Evolutionary conservation across 495 filamentous ascomycete genomes (phyloP).

Genomic region (Aspergillus funiculosus): DNA sequence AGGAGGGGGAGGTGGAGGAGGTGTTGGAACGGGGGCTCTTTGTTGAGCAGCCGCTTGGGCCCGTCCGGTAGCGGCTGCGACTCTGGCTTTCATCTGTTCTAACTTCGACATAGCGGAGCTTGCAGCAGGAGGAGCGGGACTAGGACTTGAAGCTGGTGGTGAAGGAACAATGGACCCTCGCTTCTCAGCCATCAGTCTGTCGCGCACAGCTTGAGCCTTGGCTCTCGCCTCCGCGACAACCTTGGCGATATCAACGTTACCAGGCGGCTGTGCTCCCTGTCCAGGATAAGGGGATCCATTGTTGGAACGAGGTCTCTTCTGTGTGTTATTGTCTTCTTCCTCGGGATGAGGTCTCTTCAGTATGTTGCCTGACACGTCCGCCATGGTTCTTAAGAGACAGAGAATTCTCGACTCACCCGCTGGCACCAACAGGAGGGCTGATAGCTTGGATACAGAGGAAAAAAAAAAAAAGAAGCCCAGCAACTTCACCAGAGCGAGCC

Average conservation of each 20-base stretch:
- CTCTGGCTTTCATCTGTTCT: conserved; percentile 73
- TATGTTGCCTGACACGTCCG: conserved; percentile 44
- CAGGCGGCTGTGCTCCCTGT: conserved; percentile 30
- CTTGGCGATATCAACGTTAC: conserved; percentile 52
- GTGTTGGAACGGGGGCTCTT: conserved; percentile 32
- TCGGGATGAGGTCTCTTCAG: conserved; percentile 57
- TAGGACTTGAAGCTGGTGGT: conserved; percentile 28
- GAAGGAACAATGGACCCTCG: conserved; percentile 22
- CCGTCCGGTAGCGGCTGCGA: conserved; percentile 67
- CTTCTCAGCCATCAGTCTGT: conserved; percentile 46
- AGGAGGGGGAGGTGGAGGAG: conserved; percentile 22
- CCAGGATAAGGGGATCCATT: conserved; percentile 51
- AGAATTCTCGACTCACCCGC: conserved; percentile 18
- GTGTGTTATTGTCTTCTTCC: conserved; percentile 46
- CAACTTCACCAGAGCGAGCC: background rate
- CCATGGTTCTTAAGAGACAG: conserved; percentile 37
- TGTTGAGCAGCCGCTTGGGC: conserved; percentile 42
- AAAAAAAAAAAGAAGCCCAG: background rate
- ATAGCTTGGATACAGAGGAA: background rate
- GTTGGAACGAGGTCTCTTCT: conserved; percentile 55
- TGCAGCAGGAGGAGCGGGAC: conserved; percentile 39
- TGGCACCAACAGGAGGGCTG: conserved; percentile 1
- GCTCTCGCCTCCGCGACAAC: conserved; percentile 59
- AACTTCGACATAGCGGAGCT: conserved; percentile 47
- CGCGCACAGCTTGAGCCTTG: conserved; percentile 54